phyloP scores from a whole-genome alignment of 1,139 yeast genomes.

The Debaryomyces subglobosus region DNA sequence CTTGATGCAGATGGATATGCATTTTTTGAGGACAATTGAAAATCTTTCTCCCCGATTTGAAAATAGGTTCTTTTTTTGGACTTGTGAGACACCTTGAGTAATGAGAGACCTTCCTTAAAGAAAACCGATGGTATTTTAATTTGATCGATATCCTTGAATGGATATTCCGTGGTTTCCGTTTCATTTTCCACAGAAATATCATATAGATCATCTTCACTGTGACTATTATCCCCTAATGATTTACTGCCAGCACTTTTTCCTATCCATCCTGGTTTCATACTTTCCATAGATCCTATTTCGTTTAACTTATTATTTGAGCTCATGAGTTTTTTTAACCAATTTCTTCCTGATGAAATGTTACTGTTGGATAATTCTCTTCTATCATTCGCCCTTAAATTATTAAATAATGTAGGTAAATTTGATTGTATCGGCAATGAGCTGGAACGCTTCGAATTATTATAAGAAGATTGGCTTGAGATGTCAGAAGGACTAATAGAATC shows the following conservation, averaged over 20 bases:
- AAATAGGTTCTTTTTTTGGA: conserved; percentile 56
- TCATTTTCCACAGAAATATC: conserved; percentile 3
- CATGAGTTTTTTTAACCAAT: conserved; percentile 17
- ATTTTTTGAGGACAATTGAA: conserved; percentile 53
- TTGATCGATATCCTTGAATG: conserved; percentile 15
- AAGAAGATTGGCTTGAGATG: background rate
- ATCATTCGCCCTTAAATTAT: conserved; percentile 28
- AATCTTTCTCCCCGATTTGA: conserved; percentile 33
- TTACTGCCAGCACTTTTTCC: background rate
- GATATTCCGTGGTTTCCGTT: conserved; percentile 10
- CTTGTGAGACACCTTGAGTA: conserved; percentile 69
- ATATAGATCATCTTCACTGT: conserved; percentile 1
- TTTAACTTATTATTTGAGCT: conserved; percentile 15
- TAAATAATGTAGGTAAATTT: conserved; percentile 24
- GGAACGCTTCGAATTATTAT: background rate
- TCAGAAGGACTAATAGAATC: conserved; percentile 8
- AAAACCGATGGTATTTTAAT: conserved; percentile 25
- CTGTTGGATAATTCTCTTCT: conserved; percentile 13
- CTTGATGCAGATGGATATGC: conserved; percentile 20
- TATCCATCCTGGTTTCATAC: background rate
- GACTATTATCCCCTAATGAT: background rate
- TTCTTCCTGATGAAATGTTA: conserved; percentile 11
- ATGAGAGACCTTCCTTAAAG: conserved; percentile 47
- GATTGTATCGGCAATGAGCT: conserved; percentile 29
- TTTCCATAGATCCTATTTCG: conserved; percentile 10